Evolutionary conservation across 129 eudicot genomes (phyloP).

Genomic region (Centaurea solstitialis): DNA sequence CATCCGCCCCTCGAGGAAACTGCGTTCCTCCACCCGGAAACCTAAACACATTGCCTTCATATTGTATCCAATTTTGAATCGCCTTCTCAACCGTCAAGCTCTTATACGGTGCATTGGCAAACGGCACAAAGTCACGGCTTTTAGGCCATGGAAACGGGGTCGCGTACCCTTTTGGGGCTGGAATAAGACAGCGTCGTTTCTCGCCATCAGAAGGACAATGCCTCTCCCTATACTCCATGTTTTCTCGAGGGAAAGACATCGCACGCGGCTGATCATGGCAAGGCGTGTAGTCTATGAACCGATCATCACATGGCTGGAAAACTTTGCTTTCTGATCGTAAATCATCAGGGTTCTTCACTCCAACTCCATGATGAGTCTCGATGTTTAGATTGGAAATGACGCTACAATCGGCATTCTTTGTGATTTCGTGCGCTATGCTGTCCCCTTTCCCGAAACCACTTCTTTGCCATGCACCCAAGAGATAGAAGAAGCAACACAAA

Average conservation of each 20-base stretch:
- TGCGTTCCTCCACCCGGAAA: slow-evolving; percentile 49
- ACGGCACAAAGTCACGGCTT: slow-evolving; percentile 31
- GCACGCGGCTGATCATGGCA: slow-evolving; percentile 48
- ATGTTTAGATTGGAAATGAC: slow-evolving; percentile 44
- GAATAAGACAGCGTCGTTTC: slow-evolving; percentile 58
- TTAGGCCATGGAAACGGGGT: slow-evolving; percentile 36
- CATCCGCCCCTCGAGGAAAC: slow-evolving; percentile 53
- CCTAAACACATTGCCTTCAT: slow-evolving; percentile 56
- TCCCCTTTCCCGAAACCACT: slow-evolving; percentile 73
- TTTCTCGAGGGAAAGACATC: slow-evolving; percentile 35
- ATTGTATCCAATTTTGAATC: slow-evolving; percentile 51
- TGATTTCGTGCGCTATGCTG: slow-evolving; percentile 54
- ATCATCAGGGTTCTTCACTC: slow-evolving; percentile 18
- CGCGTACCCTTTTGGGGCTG: slow-evolving; percentile 53
- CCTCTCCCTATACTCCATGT: slow-evolving; percentile 37
- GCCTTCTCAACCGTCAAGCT: slow-evolving; percentile 35
- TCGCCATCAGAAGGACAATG: slow-evolving; percentile 51
- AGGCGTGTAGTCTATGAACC: slow-evolving; percentile 43
- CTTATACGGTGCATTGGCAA: slow-evolving; percentile 31
- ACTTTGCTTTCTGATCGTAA: slow-evolving; percentile 24
- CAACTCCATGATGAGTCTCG: slow-evolving; percentile 56
- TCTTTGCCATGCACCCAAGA: slow-evolving; percentile 67
- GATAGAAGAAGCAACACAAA: slow-evolving; percentile 57
- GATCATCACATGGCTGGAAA: slow-evolving; percentile 48
- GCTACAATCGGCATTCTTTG: slow-evolving; percentile 47